These are phyloP conservation scores for Hypoxylon crocopeplum DNA, from an alignment of 495 filamentous ascomycete species.

Conservation along the genomic window DNA sequence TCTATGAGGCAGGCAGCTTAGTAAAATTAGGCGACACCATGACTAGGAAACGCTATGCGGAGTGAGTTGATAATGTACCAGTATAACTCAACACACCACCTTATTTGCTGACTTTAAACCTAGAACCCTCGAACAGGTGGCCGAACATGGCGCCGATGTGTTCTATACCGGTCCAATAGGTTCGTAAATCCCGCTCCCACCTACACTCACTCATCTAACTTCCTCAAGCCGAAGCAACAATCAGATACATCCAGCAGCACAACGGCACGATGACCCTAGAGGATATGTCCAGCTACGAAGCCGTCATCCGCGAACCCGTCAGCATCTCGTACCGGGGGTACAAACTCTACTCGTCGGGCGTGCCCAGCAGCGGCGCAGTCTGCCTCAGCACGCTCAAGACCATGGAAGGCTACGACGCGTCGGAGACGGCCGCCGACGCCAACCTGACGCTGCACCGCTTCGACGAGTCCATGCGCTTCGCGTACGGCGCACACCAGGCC, in stretches of 20 bases:
- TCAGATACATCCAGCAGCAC: constrained; percentile 64
- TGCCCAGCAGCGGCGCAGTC: constrained; percentile 78
- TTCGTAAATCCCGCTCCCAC: constrained; percentile 13
- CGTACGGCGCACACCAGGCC: constrained; percentile 72
- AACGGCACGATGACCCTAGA: constrained; percentile 85
- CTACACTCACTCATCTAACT: neutral
- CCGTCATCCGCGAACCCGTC: constrained; percentile 64
- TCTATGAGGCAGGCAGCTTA: constrained; percentile 46
- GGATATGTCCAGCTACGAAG: constrained; percentile 74
- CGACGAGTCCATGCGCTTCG: constrained; percentile 86
- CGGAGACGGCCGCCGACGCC: constrained; percentile 30
- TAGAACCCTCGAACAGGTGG: constrained; percentile 75
- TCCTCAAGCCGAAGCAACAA: constrained; percentile 71
- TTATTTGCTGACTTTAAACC: constrained; percentile 4
- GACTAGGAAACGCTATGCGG: constrained; percentile 77
- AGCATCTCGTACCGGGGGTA: constrained; percentile 75
- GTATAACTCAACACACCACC: neutral
- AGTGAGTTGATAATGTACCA: constrained; percentile 43
- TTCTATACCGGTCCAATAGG: constrained; percentile 75
- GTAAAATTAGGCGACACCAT: constrained; percentile 76
- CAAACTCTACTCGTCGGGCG: constrained; percentile 69
- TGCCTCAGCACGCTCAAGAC: constrained; percentile 77
- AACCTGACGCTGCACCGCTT: constrained; percentile 75
- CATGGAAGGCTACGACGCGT: constrained; percentile 70
- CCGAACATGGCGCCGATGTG: constrained; percentile 67